Evolutionary conservation across 257 asterid genomes (phyloP).

Genomic region (Solanum sejunctum): DNA sequence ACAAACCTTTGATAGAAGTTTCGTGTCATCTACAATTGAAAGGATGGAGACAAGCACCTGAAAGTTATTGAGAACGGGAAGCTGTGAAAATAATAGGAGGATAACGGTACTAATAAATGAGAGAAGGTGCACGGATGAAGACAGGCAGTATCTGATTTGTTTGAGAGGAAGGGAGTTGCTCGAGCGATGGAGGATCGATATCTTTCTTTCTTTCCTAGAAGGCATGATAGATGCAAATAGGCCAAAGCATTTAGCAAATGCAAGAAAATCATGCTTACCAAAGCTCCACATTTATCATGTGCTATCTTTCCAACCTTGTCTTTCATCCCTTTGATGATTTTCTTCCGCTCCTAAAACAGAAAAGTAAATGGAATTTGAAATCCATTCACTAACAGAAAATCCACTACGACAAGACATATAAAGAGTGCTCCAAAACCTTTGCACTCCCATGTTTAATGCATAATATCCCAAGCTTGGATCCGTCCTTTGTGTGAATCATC

Average conservation of each 20-base stretch:
- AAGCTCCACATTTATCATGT: constrained; percentile 54
- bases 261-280: constrained; percentile 32
- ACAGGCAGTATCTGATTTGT: background rate
- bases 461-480: constrained; percentile 63
- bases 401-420: background rate
- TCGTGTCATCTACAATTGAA: constrained; percentile 90
- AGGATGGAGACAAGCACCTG: constrained; percentile 77
- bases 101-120: background rate
- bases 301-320: constrained; percentile 64
- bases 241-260: background rate
- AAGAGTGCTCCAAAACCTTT: constrained; percentile 39
- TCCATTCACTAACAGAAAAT: background rate
- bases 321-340: constrained; percentile 83
- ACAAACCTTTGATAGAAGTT: constrained; percentile 76
- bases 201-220: background rate
- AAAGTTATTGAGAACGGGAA: background rate
- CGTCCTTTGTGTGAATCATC: constrained; percentile 84
- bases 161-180: no score
- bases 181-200: no score
- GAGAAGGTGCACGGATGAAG: background rate
- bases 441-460: constrained; percentile 89
- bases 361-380: background rate
- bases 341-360: constrained; percentile 71
- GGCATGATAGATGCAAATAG: background rate
- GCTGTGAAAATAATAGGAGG: background rate